These are phyloP conservation scores for Microbotryomycetes sp. DNA, from an alignment of 1,284 basidiomycete genomes.

Conservation along the genomic window DNA sequence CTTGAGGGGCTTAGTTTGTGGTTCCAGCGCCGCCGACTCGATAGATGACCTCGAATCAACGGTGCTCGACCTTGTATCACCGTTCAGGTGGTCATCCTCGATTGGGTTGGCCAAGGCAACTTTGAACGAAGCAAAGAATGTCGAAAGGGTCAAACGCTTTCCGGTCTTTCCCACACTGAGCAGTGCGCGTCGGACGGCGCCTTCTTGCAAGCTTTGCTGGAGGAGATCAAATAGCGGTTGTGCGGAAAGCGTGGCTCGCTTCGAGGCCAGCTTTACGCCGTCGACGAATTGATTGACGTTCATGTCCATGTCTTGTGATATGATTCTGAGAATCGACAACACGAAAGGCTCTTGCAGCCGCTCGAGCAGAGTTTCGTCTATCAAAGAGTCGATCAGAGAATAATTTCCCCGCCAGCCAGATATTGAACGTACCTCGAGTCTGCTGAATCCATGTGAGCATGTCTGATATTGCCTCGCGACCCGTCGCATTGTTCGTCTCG, in stretches of 20 bases:
- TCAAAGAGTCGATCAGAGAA: no score
- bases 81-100: no score
- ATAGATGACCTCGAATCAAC: background rate
- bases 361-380: background rate
- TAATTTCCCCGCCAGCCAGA: no score
- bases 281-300: background rate
- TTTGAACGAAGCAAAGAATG: background rate
- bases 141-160: background rate
- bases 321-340: constrained; percentile 9
- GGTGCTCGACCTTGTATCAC: no score
- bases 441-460: background rate
- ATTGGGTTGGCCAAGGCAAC: background rate
- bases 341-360: constrained; percentile 4
- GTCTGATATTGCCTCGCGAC: no score
- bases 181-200: background rate
- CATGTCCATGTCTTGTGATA: background rate
- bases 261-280: background rate
- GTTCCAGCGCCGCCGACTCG: background rate
- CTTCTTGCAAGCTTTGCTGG: background rate
- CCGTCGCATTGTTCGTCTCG: no score
- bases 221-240: background rate
- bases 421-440: background rate
- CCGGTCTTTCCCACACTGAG: background rate
- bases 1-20: background rate
- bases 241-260: background rate